A percentile compares a stretch with the other conserved stretches of the same genome.
Evolutionary conservation across 352 stramenopile genomes (phyloP).

Genomic region (Sclerospora graminicola): DNA sequence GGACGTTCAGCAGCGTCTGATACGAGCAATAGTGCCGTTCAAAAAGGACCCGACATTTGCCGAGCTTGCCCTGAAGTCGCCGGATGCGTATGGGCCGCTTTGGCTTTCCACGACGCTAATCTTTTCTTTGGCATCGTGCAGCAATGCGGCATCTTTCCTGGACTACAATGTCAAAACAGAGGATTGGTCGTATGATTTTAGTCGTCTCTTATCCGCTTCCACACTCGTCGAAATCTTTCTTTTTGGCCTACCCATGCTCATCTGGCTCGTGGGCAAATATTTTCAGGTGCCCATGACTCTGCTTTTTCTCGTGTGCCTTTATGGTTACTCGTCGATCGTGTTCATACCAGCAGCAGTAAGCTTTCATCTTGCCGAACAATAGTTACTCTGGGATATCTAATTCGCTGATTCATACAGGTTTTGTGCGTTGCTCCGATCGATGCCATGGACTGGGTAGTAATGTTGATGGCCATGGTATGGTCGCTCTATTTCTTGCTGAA

Average conservation of each 20-base stretch:
- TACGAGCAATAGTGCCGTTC: slow-evolving; percentile 66
- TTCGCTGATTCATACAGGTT: slow-evolving; percentile 29
- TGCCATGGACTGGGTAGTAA: slow-evolving; percentile 69
- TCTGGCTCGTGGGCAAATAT: slow-evolving; percentile 80
- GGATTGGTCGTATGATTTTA: slow-evolving; percentile 81
- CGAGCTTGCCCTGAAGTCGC: slow-evolving; percentile 45
- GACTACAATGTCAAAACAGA: slow-evolving; percentile 49
- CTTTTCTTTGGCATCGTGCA: slow-evolving; percentile 80
- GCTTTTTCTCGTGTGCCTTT: slow-evolving; percentile 77
- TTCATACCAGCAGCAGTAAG: slow-evolving; percentile 74
- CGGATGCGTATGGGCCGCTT: slow-evolving; percentile 75
- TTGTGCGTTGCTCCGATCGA: slow-evolving; percentile 65
- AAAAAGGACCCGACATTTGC: slow-evolving; percentile 78
- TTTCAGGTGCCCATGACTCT: slow-evolving; percentile 61
- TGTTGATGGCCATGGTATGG: slow-evolving; percentile 76
- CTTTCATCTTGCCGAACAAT: slow-evolving; percentile 2
- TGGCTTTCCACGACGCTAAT: slow-evolving; percentile 82
- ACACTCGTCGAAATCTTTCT: slow-evolving; percentile 75
- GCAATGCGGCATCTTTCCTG: slow-evolving; percentile 74
- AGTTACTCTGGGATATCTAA: neutral
- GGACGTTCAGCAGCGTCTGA: slow-evolving; percentile 68
- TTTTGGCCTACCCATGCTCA: slow-evolving; percentile 52
- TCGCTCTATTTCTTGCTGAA: slow-evolving; percentile 76
- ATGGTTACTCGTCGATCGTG: slow-evolving; percentile 75
- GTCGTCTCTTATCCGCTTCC: slow-evolving; percentile 58